Evolutionary conservation across 2,329 filamentous ascomycete species (phyloP), one percentile per base, ranked within the genome.

Genomic region (Nemania serpens): DNA sequence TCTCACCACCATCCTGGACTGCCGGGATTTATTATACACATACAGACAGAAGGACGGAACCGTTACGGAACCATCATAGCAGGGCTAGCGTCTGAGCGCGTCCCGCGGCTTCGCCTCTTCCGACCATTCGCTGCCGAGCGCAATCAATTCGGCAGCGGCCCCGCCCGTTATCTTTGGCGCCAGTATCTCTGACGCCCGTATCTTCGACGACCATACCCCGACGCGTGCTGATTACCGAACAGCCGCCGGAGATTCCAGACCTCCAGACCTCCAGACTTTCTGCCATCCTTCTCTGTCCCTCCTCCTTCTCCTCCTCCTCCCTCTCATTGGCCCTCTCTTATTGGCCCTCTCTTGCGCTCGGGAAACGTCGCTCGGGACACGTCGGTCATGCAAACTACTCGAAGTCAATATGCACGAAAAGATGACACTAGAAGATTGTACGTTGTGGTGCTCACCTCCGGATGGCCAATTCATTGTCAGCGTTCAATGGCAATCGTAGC

Each of bases 391-490:
- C 63, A 63, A 69, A 39, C 46, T 63, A 60, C 68, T 64, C 71
- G 69, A 75, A 78, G 75, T 75, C 84, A 87, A 74, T 74, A 94
- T 94, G 90, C 83, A 86, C 81, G 80, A 81, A 82, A 91, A 89
- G 77, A 92, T 95, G 90, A 88, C 87, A 78, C 82, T 97, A 81
- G 90, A 93, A 85, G 92, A 97, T 78, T 96, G 93, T 93, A 81
- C 74, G 82, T 76, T 56, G 51, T 61, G 39, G 10, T 48, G 2
- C 33, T 22, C 37, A 47, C 18, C 3, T 20, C 33, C 34, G 47
- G 29, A 39, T 22, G 42, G 36, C 20, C 37, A 36, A 20, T 37
- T 15, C n/a, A n/a, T 20, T n/a, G 42, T 22, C 42, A 29, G 25
- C 42, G 11, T 15, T n/a, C 48, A 33, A 46, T 18, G 36, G 25